Conservation (phyloP, 1,284 basidiomycete species). For the Blastosporella zonata region DNA sequence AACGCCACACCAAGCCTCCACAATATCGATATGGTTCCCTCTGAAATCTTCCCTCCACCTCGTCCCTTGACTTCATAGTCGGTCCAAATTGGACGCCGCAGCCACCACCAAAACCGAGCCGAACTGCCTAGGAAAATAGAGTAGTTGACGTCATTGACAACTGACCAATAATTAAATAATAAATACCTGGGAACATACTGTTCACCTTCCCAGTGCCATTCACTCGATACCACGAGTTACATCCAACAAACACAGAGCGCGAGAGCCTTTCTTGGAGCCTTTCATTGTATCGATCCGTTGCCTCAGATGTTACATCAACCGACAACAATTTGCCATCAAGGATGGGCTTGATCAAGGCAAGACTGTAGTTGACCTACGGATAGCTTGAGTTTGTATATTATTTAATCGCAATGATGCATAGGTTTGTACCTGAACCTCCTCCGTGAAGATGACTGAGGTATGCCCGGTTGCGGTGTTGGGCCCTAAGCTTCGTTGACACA, state of each 20-base stretch:
- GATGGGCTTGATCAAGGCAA: slow-evolving; percentile 39
- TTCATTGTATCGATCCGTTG: slow-evolving; percentile 41
- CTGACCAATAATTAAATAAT: not conserved
- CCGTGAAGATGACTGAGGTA: slow-evolving; percentile 43
- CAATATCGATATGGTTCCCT: not conserved
- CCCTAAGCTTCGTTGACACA: slow-evolving; percentile 27
- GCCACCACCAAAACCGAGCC: slow-evolving; percentile 25
- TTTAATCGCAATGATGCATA: not conserved
- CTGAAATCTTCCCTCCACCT: not conserved
- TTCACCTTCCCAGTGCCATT: slow-evolving; percentile 31
- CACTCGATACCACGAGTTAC: slow-evolving; percentile 40
- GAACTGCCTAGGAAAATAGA: slow-evolving; percentile 16
- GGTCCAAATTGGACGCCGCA: slow-evolving; percentile 24
- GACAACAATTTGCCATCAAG: slow-evolving; percentile 29
- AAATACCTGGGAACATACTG: slow-evolving; percentile 37
- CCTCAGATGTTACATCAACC: slow-evolving; percentile 30
- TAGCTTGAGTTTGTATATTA: not conserved
- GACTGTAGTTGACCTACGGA: slow-evolving; percentile 34
- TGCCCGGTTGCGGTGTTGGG: slow-evolving; percentile 47
- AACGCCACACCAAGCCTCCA: not conserved
- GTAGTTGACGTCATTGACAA: not conserved
- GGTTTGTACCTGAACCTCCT: slow-evolving; percentile 38
- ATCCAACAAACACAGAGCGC: slow-evolving; percentile 36
- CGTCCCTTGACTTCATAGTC: slow-evolving; percentile 21
- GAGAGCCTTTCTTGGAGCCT: slow-evolving; percentile 35